These are phyloP conservation scores for Gossypium herbaceum DNA, from an alignment of 345 rosid species.

Conservation along the genomic window DNA sequence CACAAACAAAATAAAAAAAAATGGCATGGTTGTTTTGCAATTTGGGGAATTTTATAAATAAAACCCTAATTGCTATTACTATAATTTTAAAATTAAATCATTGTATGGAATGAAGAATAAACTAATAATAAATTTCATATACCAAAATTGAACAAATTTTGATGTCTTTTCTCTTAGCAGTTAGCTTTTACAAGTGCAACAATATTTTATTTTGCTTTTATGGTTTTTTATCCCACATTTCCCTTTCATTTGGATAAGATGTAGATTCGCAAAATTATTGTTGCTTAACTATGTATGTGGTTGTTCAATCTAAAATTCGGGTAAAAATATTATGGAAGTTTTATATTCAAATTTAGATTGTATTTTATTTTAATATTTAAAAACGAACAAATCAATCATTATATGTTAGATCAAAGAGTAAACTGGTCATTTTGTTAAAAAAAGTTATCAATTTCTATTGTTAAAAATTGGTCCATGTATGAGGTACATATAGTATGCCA, in stretches of 20 bases:
- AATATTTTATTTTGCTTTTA: neutral
- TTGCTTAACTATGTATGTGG: neutral
- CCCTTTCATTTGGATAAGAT: neutral
- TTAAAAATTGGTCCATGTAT: too few species aligned
- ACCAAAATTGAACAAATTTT: neutral
- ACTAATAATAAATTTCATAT: neutral
- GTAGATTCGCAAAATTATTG: neutral
- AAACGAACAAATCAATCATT: fast-evolving
- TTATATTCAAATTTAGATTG: too few species aligned
- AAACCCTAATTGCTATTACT: neutral
- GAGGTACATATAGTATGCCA: too few species aligned
- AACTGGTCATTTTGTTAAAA: too few species aligned
- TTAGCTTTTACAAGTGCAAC: neutral
- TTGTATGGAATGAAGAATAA: neutral
- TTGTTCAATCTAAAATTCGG: neutral
- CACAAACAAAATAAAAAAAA: neutral
- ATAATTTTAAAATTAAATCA: neutral
- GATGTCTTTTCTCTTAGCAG: neutral
- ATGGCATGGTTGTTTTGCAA: neutral
- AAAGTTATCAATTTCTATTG: too few species aligned
- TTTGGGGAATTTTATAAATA: neutral
- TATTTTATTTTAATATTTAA: too few species aligned
- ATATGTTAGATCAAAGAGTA: too few species aligned
- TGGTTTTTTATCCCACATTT: neutral
- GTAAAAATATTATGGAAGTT: too few species aligned